A percentile compares a stretch with the other conserved stretches of the same genome.
phyloP scores from a whole-genome alignment of 345 rosid species.

The Lagerstroemia speciosa region DNA sequence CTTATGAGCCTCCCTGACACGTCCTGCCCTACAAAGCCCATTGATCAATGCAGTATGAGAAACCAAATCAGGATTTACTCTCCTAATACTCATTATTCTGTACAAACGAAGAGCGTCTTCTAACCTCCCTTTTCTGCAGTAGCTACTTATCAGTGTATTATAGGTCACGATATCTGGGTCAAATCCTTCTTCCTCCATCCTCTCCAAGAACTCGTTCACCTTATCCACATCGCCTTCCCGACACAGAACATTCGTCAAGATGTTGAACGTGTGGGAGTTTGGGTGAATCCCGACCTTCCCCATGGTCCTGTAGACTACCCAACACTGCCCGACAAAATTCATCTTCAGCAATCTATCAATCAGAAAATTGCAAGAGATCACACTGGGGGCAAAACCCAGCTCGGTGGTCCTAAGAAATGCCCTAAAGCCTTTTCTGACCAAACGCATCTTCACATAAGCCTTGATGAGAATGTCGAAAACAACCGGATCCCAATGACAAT shows the following conservation, averaged over 20 bases:
- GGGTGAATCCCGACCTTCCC: constrained; percentile 45
- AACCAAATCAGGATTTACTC: constrained; percentile 71
- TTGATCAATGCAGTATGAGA: constrained; percentile 61
- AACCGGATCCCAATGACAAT: constrained; percentile 61
- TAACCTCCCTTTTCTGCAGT: constrained; percentile 60
- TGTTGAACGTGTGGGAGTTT: constrained; percentile 64
- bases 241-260: constrained; percentile 67
- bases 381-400: constrained; percentile 51
- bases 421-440: constrained; percentile 33
- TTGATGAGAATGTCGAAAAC: constrained; percentile 63
- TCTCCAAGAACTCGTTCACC: constrained; percentile 73
- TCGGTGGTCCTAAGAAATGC: constrained; percentile 35
- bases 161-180: constrained; percentile 85
- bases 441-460: constrained; percentile 42
- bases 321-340: constrained; percentile 44
- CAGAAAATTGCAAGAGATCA: constrained; percentile 68
- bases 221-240: constrained; percentile 29
- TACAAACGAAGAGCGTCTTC: constrained; percentile 73
- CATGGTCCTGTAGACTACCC: constrained; percentile 72
- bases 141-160: constrained; percentile 69
- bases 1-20: constrained; percentile 74
- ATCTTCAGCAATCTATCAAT: constrained; percentile 57
- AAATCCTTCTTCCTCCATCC: constrained; percentile 95
- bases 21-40: constrained; percentile 79
- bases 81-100: constrained; percentile 60